Conservation (phyloP, 2,329 filamentous ascomycete species). For the Scytalidium sp. region DNA sequence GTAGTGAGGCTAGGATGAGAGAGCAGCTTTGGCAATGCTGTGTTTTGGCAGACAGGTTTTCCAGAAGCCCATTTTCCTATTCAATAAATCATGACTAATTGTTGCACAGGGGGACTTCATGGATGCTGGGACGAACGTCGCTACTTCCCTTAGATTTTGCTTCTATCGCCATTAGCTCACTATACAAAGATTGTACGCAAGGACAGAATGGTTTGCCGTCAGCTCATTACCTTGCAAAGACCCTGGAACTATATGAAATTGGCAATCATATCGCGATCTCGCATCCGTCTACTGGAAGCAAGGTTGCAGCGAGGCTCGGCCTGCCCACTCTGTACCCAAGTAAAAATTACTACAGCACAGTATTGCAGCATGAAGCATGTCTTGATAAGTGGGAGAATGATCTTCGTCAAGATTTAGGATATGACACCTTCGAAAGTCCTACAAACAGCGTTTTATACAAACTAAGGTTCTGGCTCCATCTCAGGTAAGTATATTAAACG, state of each 20-base stretch:
- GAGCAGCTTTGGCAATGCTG: constrained; percentile 35
- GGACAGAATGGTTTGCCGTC: background rate
- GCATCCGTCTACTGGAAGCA: background rate
- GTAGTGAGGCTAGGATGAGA: constrained; percentile 24
- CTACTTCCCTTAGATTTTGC: background rate
- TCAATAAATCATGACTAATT: background rate
- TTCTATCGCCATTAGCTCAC: background rate
- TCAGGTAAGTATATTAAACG: constrained; percentile 22
- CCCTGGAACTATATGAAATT: constrained; percentile 34
- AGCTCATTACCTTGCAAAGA: constrained; percentile 15
- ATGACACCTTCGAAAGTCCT: constrained; percentile 13
- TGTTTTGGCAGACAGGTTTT: constrained; percentile 35
- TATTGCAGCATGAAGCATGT: constrained; percentile 29
- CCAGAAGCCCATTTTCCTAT: background rate
- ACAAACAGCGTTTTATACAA: constrained; percentile 24
- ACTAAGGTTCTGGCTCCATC: constrained; percentile 31
- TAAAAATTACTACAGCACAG: constrained; percentile 22
- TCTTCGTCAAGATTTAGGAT: constrained; percentile 23
- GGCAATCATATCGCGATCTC: constrained; percentile 29
- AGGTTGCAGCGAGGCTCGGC: background rate
- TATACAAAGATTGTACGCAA: background rate
- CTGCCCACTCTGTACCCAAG: background rate
- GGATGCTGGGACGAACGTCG: background rate
- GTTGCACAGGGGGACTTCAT: background rate
- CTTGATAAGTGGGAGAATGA: constrained; percentile 30